These are phyloP conservation scores for Xanthoparmelia taractica DNA, from an alignment of 495 filamentous ascomycete genomes.

Conservation along the genomic window DNA sequence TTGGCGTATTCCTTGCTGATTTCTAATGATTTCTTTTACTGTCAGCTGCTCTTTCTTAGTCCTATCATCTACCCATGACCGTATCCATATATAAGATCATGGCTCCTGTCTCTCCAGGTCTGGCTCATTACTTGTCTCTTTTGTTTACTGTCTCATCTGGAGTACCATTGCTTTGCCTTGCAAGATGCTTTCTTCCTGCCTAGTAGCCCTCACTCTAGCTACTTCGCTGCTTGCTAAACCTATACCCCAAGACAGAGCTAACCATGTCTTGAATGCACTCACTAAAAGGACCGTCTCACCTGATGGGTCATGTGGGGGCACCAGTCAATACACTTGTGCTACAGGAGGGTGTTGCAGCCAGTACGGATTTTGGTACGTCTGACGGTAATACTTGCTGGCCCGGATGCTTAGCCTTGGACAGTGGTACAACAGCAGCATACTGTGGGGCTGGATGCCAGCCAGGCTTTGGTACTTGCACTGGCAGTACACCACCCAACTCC, in stretches of 20 bases:
- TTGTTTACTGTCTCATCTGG: background rate
- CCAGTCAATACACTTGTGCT: constrained; percentile 23
- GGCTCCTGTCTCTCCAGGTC: background rate
- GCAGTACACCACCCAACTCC: constrained; percentile 8
- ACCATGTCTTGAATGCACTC: background rate
- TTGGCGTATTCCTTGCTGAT: background rate
- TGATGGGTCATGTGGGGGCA: constrained; percentile 23
- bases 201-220: background rate
- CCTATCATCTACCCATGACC: background rate
- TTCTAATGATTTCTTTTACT: background rate
- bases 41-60: background rate
- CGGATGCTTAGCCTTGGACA: constrained; percentile 6
- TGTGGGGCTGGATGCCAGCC: constrained; percentile 23
- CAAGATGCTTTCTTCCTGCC: constrained; percentile 3
- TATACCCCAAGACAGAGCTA: background rate
- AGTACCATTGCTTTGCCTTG: background rate
- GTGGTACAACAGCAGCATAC: constrained; percentile 24
- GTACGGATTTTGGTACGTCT: constrained; percentile 27
- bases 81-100: background rate
- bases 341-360: constrained; percentile 26
- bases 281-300: constrained; percentile 20
- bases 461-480: constrained; percentile 24
- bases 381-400: background rate
- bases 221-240: background rate
- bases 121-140: background rate